These are phyloP conservation scores for Epithemia pelagica DNA, from an alignment of 108 stramenopile species.

Conservation along the genomic window DNA sequence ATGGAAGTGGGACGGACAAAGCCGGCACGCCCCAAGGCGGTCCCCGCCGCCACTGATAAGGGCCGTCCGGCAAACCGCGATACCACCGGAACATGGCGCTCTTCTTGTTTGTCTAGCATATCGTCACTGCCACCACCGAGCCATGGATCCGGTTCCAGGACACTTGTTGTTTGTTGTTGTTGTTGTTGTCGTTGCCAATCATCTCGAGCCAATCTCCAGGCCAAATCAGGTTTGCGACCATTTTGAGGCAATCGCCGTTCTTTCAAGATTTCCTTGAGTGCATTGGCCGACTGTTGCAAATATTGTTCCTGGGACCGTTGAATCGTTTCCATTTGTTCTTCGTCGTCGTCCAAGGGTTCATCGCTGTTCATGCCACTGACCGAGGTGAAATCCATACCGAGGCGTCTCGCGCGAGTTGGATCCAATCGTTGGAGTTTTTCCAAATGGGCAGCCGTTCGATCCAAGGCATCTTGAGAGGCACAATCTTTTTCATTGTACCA, in stretches of 20 bases:
- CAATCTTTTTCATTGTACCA: conserved; percentile 1
- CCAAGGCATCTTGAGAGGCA: conserved; percentile 24
- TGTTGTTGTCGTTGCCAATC: conserved; percentile 18
- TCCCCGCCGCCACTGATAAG: conserved; percentile 53
- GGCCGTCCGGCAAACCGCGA: conserved; percentile 54
- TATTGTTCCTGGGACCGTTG: conserved; percentile 15
- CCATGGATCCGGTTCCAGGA: background rate
- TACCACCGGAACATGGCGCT: conserved; percentile 6
- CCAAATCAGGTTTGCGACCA: conserved; percentile 78
- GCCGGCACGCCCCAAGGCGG: conserved; percentile 46
- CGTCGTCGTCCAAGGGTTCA: conserved; percentile 7
- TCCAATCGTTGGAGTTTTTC: conserved; percentile 14
- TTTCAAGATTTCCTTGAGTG: conserved; percentile 60
- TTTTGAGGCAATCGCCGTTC: conserved; percentile 34
- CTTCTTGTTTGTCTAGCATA: background rate
- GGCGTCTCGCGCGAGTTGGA: too few species aligned
- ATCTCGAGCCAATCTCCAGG: conserved; percentile 56
- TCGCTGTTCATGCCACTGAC: too few species aligned
- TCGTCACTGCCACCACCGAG: background rate
- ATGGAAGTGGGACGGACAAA: conserved; percentile 69
- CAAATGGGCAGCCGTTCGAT: conserved; percentile 29
- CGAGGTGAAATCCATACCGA: background rate
- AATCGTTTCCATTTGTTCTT: conserved; percentile 14
- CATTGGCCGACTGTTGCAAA: conserved; percentile 53
- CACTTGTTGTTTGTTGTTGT: background rate